Conservation (phyloP, 2,329 filamentous ascomycete genomes). For the Aspergillus niger region DNA sequence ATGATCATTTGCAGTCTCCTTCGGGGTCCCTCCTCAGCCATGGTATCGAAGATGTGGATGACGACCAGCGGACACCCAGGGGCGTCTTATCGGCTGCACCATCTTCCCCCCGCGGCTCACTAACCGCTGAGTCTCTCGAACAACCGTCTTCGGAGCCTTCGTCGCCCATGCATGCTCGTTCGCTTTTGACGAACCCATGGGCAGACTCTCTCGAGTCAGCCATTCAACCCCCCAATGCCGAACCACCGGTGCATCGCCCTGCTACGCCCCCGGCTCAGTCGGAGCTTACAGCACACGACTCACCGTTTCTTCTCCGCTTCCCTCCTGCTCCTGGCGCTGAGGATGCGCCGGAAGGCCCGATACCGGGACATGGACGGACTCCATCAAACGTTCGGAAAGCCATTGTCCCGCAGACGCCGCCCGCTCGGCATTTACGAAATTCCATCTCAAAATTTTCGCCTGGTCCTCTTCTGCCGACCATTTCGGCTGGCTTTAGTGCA, state of each 20-base stretch:
- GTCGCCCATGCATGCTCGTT: constrained; percentile 38
- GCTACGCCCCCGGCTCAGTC: constrained; percentile 30
- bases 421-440: constrained; percentile 43
- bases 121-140: constrained; percentile 35
- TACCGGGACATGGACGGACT: constrained; percentile 20
- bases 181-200: constrained; percentile 43
- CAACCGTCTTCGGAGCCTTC: constrained; percentile 29
- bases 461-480: constrained; percentile 61
- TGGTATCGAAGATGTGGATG: constrained; percentile 35
- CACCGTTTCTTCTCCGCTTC: constrained; percentile 42
- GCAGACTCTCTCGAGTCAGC: constrained; percentile 28
- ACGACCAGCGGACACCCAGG: constrained; percentile 36
- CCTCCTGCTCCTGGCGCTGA: constrained; percentile 42
- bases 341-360: constrained; percentile 22
- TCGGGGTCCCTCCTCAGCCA: constrained; percentile 38
- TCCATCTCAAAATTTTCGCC: constrained; percentile 58
- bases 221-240: constrained; percentile 21
- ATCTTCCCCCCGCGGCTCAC: constrained; percentile 36
- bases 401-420: constrained; percentile 40
- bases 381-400: constrained; percentile 28
- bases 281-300: constrained; percentile 22
- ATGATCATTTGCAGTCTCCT: constrained; percentile 30
- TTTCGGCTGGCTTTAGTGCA: constrained; percentile 62
- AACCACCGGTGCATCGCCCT: constrained; percentile 28
- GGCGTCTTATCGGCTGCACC: constrained; percentile 35